phyloP scores from a whole-genome alignment of 179 eudicot species.

The Heliamphora pulchella region DNA sequence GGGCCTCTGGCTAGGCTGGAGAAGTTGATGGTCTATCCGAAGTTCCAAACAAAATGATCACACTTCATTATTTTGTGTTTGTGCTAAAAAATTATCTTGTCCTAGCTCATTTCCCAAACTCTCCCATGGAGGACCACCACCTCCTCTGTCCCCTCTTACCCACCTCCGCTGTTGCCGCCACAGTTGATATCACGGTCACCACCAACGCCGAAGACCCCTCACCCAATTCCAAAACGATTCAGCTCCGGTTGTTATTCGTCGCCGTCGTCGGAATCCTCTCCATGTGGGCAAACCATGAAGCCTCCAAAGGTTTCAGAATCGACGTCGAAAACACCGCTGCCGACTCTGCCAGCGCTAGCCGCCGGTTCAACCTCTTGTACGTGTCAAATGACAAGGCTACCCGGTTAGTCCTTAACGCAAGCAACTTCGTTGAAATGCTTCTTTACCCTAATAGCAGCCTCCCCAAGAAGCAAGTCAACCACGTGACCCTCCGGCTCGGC shows the following conservation, averaged over 20 bases:
- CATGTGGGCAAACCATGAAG: constrained; percentile 55
- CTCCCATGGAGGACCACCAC: too few species aligned
- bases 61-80: too few species aligned
- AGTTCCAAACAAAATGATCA: too few species aligned
- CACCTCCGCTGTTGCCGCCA: too few species aligned
- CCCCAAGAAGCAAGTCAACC: constrained; percentile 33
- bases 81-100: too few species aligned
- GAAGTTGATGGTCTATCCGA: too few species aligned
- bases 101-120: too few species aligned
- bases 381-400: constrained; percentile 48
- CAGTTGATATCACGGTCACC: too few species aligned
- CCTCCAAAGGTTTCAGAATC: constrained; percentile 55
- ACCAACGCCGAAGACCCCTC: not conserved
- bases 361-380: constrained; percentile 42
- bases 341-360: constrained; percentile 20
- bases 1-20: too few species aligned
- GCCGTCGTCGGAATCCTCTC: constrained; percentile 33
- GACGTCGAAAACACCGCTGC: constrained; percentile 34
- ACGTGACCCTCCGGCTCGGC: constrained; percentile 31
- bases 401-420: constrained; percentile 33
- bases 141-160: too few species aligned
- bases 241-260: constrained; percentile 27
- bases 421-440: constrained; percentile 28
- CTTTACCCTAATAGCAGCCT: constrained; percentile 25
- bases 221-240: constrained; percentile 22